These are phyloP conservation scores for Adansonia digitata DNA, from an alignment of 345 rosid genomes.

Conservation along the genomic window DNA sequence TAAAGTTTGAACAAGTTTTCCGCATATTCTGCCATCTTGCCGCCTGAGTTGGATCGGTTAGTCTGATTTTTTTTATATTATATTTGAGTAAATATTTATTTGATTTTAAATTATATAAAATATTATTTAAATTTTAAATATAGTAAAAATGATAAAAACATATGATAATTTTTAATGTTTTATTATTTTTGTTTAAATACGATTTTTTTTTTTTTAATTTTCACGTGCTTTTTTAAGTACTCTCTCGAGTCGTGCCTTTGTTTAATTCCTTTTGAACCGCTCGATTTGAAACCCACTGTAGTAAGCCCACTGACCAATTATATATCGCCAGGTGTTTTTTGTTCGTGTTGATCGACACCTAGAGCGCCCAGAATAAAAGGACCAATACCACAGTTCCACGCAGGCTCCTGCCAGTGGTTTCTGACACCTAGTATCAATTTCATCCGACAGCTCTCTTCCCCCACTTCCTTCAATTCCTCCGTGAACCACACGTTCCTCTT, in stretches of 20 bases:
- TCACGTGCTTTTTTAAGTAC: too few species aligned
- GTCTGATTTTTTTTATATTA: too few species aligned
- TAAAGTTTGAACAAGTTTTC: slow-evolving; percentile 29
- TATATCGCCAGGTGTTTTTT: background rate
- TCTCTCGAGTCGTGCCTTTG: background rate
- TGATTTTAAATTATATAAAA: too few species aligned
- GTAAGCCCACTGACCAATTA: slow-evolving; percentile 1
- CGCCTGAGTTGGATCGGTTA: slow-evolving; percentile 26
- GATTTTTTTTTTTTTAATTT: background rate
- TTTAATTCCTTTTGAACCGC: slow-evolving; percentile 28
- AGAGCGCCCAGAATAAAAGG: too few species aligned
- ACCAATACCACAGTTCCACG: too few species aligned
- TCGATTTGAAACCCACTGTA: too few species aligned
- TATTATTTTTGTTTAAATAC: too few species aligned
- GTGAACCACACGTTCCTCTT: slow-evolving; percentile 10
- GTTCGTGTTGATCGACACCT: background rate
- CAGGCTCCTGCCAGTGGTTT: too few species aligned
- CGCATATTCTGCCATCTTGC: slow-evolving; percentile 32
- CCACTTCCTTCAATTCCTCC: background rate
- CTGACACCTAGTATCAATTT: slow-evolving; percentile 19
- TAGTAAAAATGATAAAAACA: too few species aligned
- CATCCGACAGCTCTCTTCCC: slow-evolving; percentile 20
- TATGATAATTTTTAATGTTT: too few species aligned
- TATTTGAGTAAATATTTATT: too few species aligned
- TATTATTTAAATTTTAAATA: too few species aligned